phyloP scores from a whole-genome alignment of 176 grass and related monocot species.

The Juncus effusus region DNA sequence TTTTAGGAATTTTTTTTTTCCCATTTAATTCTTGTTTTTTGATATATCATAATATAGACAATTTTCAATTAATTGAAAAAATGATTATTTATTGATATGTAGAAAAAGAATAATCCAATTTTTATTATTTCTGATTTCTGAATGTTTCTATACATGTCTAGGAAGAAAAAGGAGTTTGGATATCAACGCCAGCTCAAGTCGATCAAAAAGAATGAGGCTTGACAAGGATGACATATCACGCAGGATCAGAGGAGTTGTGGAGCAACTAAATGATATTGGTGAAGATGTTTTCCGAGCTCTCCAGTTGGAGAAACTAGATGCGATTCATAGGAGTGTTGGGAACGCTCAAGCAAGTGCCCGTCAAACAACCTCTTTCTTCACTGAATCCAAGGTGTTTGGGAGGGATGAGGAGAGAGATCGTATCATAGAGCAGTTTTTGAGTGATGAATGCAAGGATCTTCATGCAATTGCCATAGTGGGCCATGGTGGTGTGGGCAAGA shows the following conservation, averaged over 20 bases:
- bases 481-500: slow-evolving; percentile 39
- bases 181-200: neutral
- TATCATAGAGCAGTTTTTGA: slow-evolving; percentile 15
- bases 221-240: neutral
- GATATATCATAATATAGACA: too few relatives aligned
- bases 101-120: too few relatives aligned
- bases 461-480: slow-evolving; percentile 25
- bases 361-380: slow-evolving; percentile 4
- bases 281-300: slow-evolving; percentile 1
- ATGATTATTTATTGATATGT: too few relatives aligned
- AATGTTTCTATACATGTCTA: neutral
- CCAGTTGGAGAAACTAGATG: slow-evolving; percentile 10
- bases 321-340: neutral
- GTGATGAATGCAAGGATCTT: neutral
- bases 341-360: neutral
- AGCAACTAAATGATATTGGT: neutral
- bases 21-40: too few relatives aligned
- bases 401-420: slow-evolving; percentile 13
- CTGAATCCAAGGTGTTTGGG: slow-evolving; percentile 26
- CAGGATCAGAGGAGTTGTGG: neutral
- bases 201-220: neutral
- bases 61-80: too few relatives aligned
- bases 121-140: too few relatives aligned
- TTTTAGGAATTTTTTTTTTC: too few relatives aligned
- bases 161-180: neutral